phyloP scores from a whole-genome alignment of 306 rosid species.

The Hippophae rhamnoides region DNA sequence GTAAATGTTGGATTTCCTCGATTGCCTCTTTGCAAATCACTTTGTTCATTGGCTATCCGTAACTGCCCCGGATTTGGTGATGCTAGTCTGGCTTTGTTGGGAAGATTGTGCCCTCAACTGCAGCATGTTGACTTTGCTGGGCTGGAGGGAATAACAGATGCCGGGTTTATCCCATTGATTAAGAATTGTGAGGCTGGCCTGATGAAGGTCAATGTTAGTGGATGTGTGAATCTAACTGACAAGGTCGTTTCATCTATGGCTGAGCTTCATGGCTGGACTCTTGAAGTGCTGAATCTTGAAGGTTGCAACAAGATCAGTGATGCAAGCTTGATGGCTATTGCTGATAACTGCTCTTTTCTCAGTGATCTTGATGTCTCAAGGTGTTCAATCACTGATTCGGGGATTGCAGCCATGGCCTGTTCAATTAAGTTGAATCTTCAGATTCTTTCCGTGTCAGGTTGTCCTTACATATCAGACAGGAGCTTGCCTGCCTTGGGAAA shows the following conservation, averaged over 20 bases:
- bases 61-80: constrained; percentile 83
- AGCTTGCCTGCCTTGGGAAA: constrained; percentile 46
- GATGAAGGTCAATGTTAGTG: constrained; percentile 52
- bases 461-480: constrained; percentile 50
- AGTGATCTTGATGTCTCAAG: constrained; percentile 68
- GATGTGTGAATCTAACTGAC: constrained; percentile 66
- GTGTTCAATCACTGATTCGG: constrained; percentile 58
- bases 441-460: constrained; percentile 65
- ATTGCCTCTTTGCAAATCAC: constrained; percentile 34
- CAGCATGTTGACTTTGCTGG: constrained; percentile 59
- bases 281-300: constrained; percentile 59
- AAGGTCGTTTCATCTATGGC: constrained; percentile 39
- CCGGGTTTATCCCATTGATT: constrained; percentile 55
- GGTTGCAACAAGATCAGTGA: constrained; percentile 56
- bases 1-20: constrained; percentile 32
- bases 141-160: constrained; percentile 59
- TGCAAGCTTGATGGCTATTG: constrained; percentile 54
- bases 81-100: constrained; percentile 48
- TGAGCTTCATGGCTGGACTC: constrained; percentile 51
- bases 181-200: constrained; percentile 58
- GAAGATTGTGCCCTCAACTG: constrained; percentile 64
- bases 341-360: constrained; percentile 48
- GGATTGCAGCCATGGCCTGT: constrained; percentile 48
- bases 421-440: constrained; percentile 42
- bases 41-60: constrained; percentile 48